Evolutionary conservation across 78 protist genomes (phyloP).

Genomic region (Protostelium mycophagum): DNA sequence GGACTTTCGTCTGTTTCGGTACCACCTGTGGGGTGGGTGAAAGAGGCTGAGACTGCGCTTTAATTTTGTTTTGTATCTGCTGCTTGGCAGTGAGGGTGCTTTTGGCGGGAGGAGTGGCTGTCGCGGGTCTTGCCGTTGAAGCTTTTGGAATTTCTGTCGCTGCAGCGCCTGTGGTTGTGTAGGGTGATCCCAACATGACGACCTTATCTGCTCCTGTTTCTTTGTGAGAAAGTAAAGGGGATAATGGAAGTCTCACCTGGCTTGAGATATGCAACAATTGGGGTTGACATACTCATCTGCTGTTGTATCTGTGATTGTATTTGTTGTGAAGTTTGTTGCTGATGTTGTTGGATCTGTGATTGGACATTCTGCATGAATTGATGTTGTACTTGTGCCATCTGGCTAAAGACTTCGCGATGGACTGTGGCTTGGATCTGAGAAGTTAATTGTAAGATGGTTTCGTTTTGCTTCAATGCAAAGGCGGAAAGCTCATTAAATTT

Average conservation of each 20-base stretch:
- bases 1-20: background rate
- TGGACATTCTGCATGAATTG: background rate
- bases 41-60: background rate
- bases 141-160: background rate
- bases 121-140: background rate
- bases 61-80: background rate
- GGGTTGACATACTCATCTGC: background rate
- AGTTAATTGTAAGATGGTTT: background rate
- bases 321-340: background rate
- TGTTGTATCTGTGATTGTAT: background rate
- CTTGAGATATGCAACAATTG: background rate
- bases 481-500: background rate
- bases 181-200: background rate
- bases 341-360: background rate
- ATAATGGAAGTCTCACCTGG: background rate
- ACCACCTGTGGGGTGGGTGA: background rate
- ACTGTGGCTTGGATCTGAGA: background rate
- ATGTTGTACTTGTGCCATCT: background rate
- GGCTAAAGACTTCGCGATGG: background rate
- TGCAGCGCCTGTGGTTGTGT: background rate
- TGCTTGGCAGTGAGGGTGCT: background rate
- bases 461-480: background rate
- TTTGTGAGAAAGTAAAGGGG: background rate
- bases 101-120: background rate
- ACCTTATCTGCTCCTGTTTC: background rate